Base-by-base conservation (phyloP, 2,329 filamentous ascomycete genomes). In the Microdochium paspali region DNA sequence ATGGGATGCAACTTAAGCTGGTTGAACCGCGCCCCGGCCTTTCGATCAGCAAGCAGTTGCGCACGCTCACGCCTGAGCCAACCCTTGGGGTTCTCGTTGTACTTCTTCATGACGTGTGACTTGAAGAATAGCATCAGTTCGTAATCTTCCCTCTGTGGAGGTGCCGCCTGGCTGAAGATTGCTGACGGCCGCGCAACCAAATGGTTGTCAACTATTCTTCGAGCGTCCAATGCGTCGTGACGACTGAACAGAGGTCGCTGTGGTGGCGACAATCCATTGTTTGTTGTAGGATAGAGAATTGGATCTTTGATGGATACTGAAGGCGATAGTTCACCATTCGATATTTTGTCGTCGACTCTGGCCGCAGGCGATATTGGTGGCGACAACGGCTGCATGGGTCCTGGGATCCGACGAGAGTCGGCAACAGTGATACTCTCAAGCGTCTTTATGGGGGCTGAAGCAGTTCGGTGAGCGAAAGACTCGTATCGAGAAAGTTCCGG, bases 331-430 rank as follows among this genome's bases (percentile, higher is more conserved):
- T 53, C 58, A 42, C 59, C 55, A 25, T 61, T 50, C 26, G 51
- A 46, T 25, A 46, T 48, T 28, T 53, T 59, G 44, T 68, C 63
- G 45, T 67, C 61, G 3, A 61, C 51, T 46, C 68, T 70, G 49
- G 66, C 70, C 48, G 69, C 70, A 10, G 74, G 74, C 26, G 79
- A 82, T 47, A 81, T 71, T 3, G 79, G 79, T 24, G 79, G 79
- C 28, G 79, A 83, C 54, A 79, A 61, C 4, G 69, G 70, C 12
- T 63, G 62, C 48, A 61, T 69, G 44, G 66, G 70, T 53, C 66
- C 61, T 23, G 60, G 62, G 28, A 50, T 39, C 59, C 62, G 52
- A 63, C 65, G 51, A 58, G 56, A 40, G 49, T 58, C 50, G 45
- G 60, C 58, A 44, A 57, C 46, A 44, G 54, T 46, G 46, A 59